Percentiles rank a stretch among this genome's conserved stretches.
These are phyloP conservation scores for Torrubiella hemipterigena DNA, from an alignment of 2,329 filamentous ascomycete species.

Conservation along the genomic window DNA sequence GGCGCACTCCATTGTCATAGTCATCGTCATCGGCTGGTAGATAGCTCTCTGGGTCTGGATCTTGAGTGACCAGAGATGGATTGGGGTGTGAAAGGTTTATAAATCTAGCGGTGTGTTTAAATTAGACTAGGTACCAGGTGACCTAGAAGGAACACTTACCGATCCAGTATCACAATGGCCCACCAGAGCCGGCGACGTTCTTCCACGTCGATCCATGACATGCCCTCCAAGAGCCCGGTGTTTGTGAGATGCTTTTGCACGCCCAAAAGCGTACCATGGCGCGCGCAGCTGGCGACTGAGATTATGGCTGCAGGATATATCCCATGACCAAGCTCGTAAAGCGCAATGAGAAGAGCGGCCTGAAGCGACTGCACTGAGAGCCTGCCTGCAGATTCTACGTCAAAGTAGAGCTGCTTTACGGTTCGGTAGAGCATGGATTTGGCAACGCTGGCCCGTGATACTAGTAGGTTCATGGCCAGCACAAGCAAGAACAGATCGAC, in stretches of 20 bases:
- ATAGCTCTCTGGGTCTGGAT: conserved; percentile 5
- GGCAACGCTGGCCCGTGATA: background rate
- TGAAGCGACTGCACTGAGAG: background rate
- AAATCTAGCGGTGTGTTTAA: too few relatives aligned
- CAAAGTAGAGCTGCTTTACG: too few relatives aligned
- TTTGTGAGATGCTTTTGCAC: background rate
- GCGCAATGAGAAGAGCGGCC: background rate
- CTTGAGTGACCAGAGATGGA: conserved; percentile 5
- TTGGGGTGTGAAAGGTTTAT: conserved; percentile 6
- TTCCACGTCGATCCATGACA: background rate
- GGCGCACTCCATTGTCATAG: conserved; percentile 5
- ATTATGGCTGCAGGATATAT: background rate
- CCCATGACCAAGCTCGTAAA: background rate
- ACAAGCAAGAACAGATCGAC: background rate
- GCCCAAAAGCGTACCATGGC: background rate
- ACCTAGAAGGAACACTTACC: too few relatives aligned
- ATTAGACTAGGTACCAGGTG: too few relatives aligned
- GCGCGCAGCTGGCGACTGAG: background rate
- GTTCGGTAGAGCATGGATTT: background rate
- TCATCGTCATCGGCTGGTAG: conserved; percentile 6
- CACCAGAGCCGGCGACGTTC: background rate
- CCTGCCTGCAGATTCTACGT: too few relatives aligned
- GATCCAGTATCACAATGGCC: background rate
- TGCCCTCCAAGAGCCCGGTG: background rate
- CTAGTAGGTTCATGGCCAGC: background rate